Conservation (phyloP, 306 rosid genomes). For the Glycine tomentella region DNA sequence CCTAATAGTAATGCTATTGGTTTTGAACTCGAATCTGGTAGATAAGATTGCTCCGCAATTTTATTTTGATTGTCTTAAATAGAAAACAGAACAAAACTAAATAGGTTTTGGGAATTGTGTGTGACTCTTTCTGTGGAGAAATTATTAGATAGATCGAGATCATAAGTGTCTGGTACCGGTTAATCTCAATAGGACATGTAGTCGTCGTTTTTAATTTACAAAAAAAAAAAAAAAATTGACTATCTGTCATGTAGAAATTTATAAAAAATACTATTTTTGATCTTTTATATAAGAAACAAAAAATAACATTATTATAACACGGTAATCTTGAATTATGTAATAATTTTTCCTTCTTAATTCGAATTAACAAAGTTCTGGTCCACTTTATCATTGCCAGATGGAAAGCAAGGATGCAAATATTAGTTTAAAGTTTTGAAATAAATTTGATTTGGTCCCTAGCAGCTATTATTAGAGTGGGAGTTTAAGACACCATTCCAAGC, state of each 20-base stretch:
- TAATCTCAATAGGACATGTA: background rate
- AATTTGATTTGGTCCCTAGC: background rate
- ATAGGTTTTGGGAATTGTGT: background rate
- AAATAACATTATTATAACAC: background rate
- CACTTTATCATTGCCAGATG: background rate
- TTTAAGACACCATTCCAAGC: background rate
- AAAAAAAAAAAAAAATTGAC: background rate
- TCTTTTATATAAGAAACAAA: no score
- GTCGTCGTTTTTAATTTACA: background rate
- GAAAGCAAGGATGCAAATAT: background rate
- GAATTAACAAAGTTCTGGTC: background rate
- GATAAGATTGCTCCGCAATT: background rate
- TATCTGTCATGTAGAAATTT: no score
- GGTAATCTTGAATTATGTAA: background rate
- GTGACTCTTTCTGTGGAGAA: background rate
- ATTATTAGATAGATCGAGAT: background rate
- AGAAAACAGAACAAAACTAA: background rate
- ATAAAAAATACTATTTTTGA: background rate
- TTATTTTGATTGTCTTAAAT: slow-evolving; percentile 5
- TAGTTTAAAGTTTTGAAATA: slow-evolving; percentile 11
- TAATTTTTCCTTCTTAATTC: background rate
- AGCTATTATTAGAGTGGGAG: slow-evolving; percentile 7
- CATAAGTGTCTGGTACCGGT: no score
- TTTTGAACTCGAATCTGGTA: background rate
- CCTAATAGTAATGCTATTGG: slow-evolving; percentile 2